These are phyloP conservation scores for Exsudoporus frostii DNA, from an alignment of 768 basidiomycete genomes.

Conservation along the genomic window DNA sequence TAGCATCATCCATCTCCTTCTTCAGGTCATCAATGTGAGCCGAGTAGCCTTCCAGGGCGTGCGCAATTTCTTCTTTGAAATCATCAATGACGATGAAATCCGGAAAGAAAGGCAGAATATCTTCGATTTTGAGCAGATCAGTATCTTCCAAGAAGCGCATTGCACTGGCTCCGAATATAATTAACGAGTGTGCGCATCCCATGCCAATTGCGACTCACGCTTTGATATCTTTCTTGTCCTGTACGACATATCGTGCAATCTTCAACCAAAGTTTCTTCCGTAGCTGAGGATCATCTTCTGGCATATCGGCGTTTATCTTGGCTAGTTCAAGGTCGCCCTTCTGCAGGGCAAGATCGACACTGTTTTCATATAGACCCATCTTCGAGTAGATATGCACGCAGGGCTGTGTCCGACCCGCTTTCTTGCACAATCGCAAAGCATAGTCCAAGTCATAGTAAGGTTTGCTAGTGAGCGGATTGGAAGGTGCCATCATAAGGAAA, in stretches of 20 bases:
- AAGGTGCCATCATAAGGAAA: constrained; percentile 79
- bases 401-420: constrained; percentile 73
- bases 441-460: constrained; percentile 98
- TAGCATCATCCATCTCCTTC: constrained; percentile 95
- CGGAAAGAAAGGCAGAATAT: constrained; percentile 98
- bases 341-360: constrained; percentile 90
- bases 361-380: constrained; percentile 96
- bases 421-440: constrained; percentile 88
- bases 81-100: constrained; percentile 99
- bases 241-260: constrained; percentile 97
- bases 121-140: constrained; percentile 93
- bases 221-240: constrained; percentile 97
- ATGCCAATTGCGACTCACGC: constrained; percentile 55
- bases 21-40: constrained; percentile 87
- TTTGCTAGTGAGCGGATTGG: constrained; percentile 75
- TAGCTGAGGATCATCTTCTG: constrained; percentile 82
- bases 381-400: constrained; percentile 97
- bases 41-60: constrained; percentile 91
- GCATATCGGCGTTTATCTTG: constrained; percentile 92
- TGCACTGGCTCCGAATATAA: constrained; percentile 52
- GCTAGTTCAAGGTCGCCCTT: constrained; percentile 95
- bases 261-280: constrained; percentile 97
- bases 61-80: constrained; percentile 98
- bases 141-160: constrained; percentile 97
- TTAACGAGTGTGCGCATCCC: background rate